Percentiles rank a stretch among this genome's conserved stretches.
phyloP scores from a whole-genome alignment of 2,329 filamentous ascomycete genomes.

The Talaromyces sp. region DNA sequence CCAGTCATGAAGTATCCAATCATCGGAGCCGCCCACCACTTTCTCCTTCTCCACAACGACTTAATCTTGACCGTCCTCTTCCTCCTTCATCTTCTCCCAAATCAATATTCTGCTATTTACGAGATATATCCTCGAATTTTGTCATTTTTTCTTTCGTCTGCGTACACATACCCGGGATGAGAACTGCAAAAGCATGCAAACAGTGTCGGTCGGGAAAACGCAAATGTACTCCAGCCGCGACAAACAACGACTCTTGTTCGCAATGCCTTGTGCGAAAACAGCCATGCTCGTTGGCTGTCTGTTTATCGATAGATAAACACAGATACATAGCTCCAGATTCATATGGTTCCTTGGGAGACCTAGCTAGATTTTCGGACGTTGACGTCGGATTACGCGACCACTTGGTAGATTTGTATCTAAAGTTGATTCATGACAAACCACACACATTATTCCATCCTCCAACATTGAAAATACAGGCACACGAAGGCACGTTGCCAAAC shows the following conservation, averaged over 20 bases:
- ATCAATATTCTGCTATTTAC: no score
- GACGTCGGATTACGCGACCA: neutral
- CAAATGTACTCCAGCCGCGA: conserved; percentile 1
- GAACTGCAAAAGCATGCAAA: conserved; percentile 3
- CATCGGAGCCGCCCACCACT: no score
- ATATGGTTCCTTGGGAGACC: neutral
- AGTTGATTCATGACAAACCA: conserved; percentile 5
- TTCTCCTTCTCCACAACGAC: no score
- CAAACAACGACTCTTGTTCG: neutral
- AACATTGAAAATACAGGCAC: conserved; percentile 1
- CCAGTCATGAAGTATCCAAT: no score
- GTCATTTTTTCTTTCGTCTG: neutral
- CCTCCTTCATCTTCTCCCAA: no score
- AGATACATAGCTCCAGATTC: neutral
- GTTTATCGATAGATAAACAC: neutral
- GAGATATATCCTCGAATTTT: neutral
- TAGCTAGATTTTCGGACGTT: neutral
- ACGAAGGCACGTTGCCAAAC: neutral
- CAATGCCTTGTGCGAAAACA: conserved; percentile 1
- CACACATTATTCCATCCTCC: conserved; percentile 5
- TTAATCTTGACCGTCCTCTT: no score
- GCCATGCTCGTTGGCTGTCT: neutral
- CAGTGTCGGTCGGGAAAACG: conserved; percentile 2
- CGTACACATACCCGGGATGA: neutral
- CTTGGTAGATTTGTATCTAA: conserved; percentile 2